phyloP scores from a whole-genome alignment of 2,329 filamentous ascomycete species.

The Aspergillus vadensis region DNA sequence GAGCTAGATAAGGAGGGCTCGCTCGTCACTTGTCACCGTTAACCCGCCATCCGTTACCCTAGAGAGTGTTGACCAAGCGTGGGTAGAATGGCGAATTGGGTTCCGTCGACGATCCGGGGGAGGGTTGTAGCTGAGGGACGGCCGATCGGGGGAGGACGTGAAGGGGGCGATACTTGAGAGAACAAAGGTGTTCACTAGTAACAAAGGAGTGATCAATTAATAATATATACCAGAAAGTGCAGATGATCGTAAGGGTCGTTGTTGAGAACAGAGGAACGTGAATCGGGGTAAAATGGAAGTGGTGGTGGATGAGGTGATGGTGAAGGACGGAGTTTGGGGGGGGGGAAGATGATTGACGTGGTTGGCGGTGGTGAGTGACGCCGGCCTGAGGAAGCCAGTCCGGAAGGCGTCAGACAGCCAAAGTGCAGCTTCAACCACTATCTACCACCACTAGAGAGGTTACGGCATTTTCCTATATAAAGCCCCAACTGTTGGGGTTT shows the following conservation, averaged over 20 bases:
- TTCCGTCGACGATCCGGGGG: slow-evolving; percentile 15
- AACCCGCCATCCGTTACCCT: slow-evolving; percentile 48
- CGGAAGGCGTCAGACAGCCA: slow-evolving; percentile 39
- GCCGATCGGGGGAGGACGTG: slow-evolving; percentile 7
- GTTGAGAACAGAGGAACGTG: background rate
- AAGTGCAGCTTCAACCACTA: slow-evolving; percentile 29
- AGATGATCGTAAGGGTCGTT: slow-evolving; percentile 10
- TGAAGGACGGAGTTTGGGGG: slow-evolving; percentile 18
- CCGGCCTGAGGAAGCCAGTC: slow-evolving; percentile 28
- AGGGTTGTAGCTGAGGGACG: slow-evolving; percentile 13
- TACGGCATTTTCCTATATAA: no score
- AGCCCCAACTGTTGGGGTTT: no score
- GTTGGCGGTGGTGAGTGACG: slow-evolving; percentile 34
- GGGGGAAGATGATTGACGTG: slow-evolving; percentile 27
- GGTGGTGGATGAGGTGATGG: slow-evolving; percentile 14
- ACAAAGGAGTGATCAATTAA: background rate
- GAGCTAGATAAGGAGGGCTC: slow-evolving; percentile 34
- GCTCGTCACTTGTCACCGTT: slow-evolving; percentile 37
- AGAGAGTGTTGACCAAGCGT: slow-evolving; percentile 15
- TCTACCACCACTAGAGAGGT: background rate
- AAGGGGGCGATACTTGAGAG: background rate
- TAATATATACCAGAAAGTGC: background rate
- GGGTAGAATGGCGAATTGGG: slow-evolving; percentile 25
- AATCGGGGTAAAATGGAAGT: slow-evolving; percentile 3
- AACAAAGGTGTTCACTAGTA: slow-evolving; percentile 7